Evolutionary conservation across 2,329 filamentous ascomycete genomes (phyloP).

Genomic region (Hymenoscyphus linearis): DNA sequence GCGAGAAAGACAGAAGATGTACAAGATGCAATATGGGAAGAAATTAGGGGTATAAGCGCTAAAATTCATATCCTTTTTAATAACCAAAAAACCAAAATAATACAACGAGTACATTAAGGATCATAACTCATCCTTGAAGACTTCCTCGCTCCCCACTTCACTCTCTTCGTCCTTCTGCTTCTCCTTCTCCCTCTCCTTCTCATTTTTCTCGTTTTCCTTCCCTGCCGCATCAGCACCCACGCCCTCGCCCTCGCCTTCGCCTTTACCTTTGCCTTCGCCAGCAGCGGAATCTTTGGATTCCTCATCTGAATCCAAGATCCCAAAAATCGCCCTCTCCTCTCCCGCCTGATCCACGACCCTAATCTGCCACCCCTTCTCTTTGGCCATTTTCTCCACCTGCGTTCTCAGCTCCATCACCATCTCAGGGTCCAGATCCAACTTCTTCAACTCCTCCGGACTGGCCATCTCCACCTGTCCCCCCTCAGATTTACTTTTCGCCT

Average conservation of each 20-base stretch:
- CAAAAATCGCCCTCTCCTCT: conserved; percentile 58
- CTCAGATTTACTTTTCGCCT: conserved; percentile 26
- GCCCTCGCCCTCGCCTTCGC: conserved; percentile 43
- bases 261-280: conserved; percentile 32
- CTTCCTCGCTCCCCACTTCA: not conserved
- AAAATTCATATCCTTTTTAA: too few species aligned
- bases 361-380: conserved; percentile 71
- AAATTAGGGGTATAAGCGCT: too few species aligned
- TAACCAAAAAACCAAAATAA: too few species aligned
- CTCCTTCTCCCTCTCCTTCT: conserved; percentile 43
- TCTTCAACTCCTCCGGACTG: conserved; percentile 61
- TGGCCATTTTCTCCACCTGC: conserved; percentile 63
- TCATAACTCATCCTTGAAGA: conserved; percentile 1
- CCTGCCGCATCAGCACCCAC: not conserved
- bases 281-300: conserved; percentile 42
- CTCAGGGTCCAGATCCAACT: conserved; percentile 51
- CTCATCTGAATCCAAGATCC: conserved; percentile 58
- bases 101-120: too few species aligned
- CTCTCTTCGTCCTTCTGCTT: not conserved
- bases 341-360: conserved; percentile 68
- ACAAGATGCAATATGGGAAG: too few species aligned
- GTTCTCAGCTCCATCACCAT: conserved; percentile 65
- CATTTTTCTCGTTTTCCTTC: not conserved
- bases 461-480: conserved; percentile 36
- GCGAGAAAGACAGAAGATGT: too few species aligned